Base-by-base conservation (phyloP, 179 eudicot genomes). In the Nepenthes alata region DNA sequence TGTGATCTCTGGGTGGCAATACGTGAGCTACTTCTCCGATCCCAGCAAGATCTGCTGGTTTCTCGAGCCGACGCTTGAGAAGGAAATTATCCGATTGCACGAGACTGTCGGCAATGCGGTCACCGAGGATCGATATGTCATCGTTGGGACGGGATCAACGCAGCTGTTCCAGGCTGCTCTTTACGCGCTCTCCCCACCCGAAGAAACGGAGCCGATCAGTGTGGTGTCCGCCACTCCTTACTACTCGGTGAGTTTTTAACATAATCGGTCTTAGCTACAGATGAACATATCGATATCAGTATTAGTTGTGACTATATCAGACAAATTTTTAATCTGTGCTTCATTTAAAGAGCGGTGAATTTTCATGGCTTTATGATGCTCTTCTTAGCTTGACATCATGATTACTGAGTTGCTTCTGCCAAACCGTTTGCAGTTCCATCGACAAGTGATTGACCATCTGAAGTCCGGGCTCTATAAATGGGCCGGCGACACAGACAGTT, bases 141-240 rank as follows among this genome's bases (percentile, higher is more conserved):
- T 93, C 45, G 98, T 93, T 15, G 98, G 98, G 59, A 87, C 98
- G 0, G 98, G 97, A 3, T 89, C 97, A 0, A 77, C 89, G 1
- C 98, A 93, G 70, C 78, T 93, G 39, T 83, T 77, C 74, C 96
- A 93, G 67, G 98, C 98, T 64, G 93, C 90, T 36, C 71, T 93
- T 1, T 93, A 78, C 70, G 96, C 98, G 35, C 83, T 91, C 48
- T 73, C 79, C 8, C 61, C 84, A 0, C 8, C 70, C n/a, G 65
- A 77, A 48, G 61, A 65, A 11, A 56, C 79, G 25, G 72, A 79
- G 55, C 90, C 98, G 3, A 67, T 85, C 55, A 86, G 79, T 53
- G 93, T 91, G 12, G 95, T 89, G 34, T 91, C 93, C 35, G 80
- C 93, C 52, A 86, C 78, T 11, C 98, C 98, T 0, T 86, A 65